phyloP scores from a whole-genome alignment of 768 basidiomycete species.

The Guyanaporus albipodus region DNA sequence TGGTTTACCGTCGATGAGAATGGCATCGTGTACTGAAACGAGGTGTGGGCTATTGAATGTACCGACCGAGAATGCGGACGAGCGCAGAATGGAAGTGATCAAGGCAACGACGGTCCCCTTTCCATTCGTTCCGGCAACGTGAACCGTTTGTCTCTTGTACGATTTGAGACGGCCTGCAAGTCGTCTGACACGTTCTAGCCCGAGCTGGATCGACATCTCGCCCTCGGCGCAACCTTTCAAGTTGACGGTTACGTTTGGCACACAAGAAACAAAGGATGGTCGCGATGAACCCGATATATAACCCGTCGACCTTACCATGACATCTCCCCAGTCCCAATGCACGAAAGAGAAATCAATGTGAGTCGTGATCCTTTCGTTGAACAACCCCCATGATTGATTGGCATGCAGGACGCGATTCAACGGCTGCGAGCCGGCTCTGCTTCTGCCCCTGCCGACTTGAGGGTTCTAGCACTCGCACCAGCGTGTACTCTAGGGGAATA shows the following conservation, averaged over 20 bases:
- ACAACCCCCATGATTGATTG: not conserved
- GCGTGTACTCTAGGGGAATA: constrained; percentile 19
- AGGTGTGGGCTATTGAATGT: constrained; percentile 95
- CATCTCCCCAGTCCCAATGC: constrained; percentile 8
- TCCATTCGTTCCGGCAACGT: constrained; percentile 95
- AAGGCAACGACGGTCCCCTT: constrained; percentile 91
- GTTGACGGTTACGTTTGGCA: too few relatives aligned
- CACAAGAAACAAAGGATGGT: too few relatives aligned
- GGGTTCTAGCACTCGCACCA: constrained; percentile 17
- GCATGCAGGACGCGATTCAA: constrained; percentile 16
- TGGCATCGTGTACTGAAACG: constrained; percentile 69
- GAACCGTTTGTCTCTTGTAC: constrained; percentile 77
- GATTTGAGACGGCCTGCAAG: constrained; percentile 54
- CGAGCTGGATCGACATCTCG: constrained; percentile 71
- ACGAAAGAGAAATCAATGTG: constrained; percentile 18
- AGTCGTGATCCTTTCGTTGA: not conserved
- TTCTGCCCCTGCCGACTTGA: constrained; percentile 14
- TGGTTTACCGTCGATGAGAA: constrained; percentile 58
- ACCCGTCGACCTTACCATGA: not conserved
- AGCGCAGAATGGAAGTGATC: constrained; percentile 67
- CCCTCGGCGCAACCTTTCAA: too few relatives aligned
- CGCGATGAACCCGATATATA: not conserved
- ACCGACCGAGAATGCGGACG: constrained; percentile 59
- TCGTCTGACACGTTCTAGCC: constrained; percentile 51
- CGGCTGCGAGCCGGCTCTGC: constrained; percentile 23